Base-by-base conservation (phyloP, 2,329 filamentous ascomycete species). In the Anisogramma anomala region DNA sequence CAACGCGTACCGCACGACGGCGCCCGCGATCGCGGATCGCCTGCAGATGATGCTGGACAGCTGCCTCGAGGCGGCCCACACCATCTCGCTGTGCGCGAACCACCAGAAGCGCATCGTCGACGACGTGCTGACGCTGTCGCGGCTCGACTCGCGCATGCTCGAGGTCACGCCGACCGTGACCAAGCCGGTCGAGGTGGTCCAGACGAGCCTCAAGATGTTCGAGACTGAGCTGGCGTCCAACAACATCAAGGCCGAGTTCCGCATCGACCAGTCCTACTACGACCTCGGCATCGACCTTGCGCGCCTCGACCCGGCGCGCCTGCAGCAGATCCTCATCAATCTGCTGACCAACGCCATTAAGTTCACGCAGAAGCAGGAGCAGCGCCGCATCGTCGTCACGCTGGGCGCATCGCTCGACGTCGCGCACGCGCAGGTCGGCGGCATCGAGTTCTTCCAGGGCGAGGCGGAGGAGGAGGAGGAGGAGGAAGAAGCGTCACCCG, bases 71-170 rank as follows among this genome's bases (percentile, higher is more conserved):
- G 82, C 84, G 6, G 79, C 83, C n/a, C 82, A 84, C 50, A 88
- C 83, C 1, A 88, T 89, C 54, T 78, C 79, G 17, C 67, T 88
- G 11, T 91, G 84, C 57, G 81, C 82, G 38, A 83, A 78, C 53
- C 84, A 85, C 60, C 81, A 88, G 58, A 87, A 87, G 58, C 66
- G 78, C 7, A 84, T 85, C 33, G 77, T 84, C n/a, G 79, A 84
- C 52, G 80, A 84, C 53, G 79, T 84, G 19, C 61, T 85, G 28
- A 84, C 78, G 8, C 69, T 84, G 51, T 83, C 78, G 3, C 84
- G 88, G 55, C 69, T 89, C 22, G 82, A 89, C 53, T 83, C 81
- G 3, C 79, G 80, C 28, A 72, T 87, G 56, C 63, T 89, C 10
- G 70, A 80, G 3, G 77, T 88, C 6, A 81, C 81, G 1, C 82